Conservation (phyloP, 2,329 filamentous ascomycete species). For the Colletotrichum ledebouriae region DNA sequence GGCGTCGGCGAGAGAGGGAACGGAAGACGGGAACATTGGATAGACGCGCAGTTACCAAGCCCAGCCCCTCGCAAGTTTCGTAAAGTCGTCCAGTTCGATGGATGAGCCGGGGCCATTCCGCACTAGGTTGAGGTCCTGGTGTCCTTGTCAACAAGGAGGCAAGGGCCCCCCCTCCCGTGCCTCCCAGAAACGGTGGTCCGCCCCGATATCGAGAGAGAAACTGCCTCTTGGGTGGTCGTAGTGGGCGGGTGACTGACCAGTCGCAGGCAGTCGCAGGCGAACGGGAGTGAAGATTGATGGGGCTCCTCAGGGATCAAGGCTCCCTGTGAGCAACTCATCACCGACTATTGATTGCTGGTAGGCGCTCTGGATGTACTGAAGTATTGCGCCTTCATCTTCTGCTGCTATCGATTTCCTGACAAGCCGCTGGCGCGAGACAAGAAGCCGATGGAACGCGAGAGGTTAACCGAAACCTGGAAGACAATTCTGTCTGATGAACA, state of each 20-base stretch:
- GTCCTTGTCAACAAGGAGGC: constrained; percentile 10
- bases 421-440: constrained; percentile 4
- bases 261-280: constrained; percentile 5
- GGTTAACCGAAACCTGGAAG: constrained; percentile 12
- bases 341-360: neutral
- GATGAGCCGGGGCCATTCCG: constrained; percentile 18
- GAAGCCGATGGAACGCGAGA: constrained; percentile 10
- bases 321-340: constrained; percentile 13
- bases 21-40: neutral
- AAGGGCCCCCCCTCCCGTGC: constrained; percentile 7
- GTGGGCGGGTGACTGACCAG: neutral
- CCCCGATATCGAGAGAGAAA: constrained; percentile 20
- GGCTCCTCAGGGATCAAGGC: constrained; percentile 32
- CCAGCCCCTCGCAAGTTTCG: constrained; percentile 34
- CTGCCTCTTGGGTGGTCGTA: neutral
- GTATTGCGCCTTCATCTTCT: neutral
- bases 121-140: neutral
- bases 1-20: neutral
- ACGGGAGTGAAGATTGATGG: constrained; percentile 19
- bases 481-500: constrained; percentile 16
- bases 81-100: constrained; percentile 34
- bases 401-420: constrained; percentile 6
- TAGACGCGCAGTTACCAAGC: constrained; percentile 19
- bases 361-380: neutral
- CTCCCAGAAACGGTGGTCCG: constrained; percentile 23